Evolutionary conservation across 2,329 filamentous ascomycete species (phyloP), one percentile per base, ranked within the genome.

Genomic region (Ophiocordyceps camponoti-floridani): DNA sequence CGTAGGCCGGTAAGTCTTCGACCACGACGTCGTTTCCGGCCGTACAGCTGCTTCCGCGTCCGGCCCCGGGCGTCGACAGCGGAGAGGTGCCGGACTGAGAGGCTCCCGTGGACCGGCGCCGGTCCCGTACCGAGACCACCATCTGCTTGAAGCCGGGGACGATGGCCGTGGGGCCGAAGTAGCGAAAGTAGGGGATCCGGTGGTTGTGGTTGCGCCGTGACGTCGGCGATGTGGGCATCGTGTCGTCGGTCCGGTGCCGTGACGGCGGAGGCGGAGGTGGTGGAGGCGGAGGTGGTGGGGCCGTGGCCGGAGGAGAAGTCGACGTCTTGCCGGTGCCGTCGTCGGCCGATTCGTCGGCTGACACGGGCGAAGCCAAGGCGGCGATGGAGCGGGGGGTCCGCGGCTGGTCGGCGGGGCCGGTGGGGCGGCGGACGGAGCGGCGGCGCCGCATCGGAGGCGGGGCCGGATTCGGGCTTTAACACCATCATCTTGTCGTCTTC

Each of bases 101-200:
- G 43, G 68, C 70, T 7, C 63, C 67, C 9, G 68, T 71, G 44
- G 77, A 78, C 23, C 72, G 70, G 23, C 77, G 72, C 47, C 77
- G 68, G 47, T 82, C 78, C 47, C 79, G 73, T 28, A 88, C 76
- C 45, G 82, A 79, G 47, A 83, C 79, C 26, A 93, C 84, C 84
- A 93, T 93, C 59, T 93, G 85, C 61, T 93, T 93, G 64, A 87
- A 93, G 19, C 86, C 86, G 1, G 86, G 86, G 44, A 91, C 84
- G 55, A 94, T 94, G 49, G 86, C 87, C 1, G 87, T 94, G 0
- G 85, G 84, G 0, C 86, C 87, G 57, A 94, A 91, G 61, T 91
- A 94, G 48, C 87, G 72, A 54, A 94, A 94, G 58, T 91, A 94
- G 0, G 86, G 86, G 50, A 94, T 84, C 45, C 81, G 73, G 54